These are phyloP conservation scores for Stemphylium beticola DNA, from an alignment of 2,329 filamentous ascomycete genomes.

Conservation along the genomic window DNA sequence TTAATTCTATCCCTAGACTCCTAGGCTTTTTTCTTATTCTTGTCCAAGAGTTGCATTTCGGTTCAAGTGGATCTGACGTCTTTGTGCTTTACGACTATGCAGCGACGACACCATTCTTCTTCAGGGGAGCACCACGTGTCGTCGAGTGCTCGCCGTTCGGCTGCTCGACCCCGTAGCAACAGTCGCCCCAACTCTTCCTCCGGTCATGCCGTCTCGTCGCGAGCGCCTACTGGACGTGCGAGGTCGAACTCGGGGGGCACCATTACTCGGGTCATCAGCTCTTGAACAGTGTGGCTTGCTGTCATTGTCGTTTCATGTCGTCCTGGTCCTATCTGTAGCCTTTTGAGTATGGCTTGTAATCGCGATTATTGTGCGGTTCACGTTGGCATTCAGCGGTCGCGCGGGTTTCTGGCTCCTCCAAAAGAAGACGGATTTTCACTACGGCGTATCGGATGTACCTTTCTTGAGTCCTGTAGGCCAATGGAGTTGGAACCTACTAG, in stretches of 20 bases:
- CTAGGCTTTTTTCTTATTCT: conserved; percentile 39
- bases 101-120: conserved; percentile 48
- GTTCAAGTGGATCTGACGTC: conserved; percentile 49
- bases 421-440: conserved; percentile 33
- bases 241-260: conserved; percentile 41
- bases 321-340: conserved; percentile 12
- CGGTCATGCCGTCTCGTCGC: conserved; percentile 32
- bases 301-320: conserved; percentile 6
- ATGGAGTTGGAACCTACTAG: conserved; percentile 8
- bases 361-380: conserved; percentile 20
- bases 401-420: conserved; percentile 20
- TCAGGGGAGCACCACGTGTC: conserved; percentile 44
- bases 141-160: conserved; percentile 41
- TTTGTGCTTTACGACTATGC: conserved; percentile 47
- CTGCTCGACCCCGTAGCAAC: conserved; percentile 49
- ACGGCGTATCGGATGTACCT: conserved; percentile 22
- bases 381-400: conserved; percentile 23
- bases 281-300: conserved; percentile 1
- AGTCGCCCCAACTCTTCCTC: conserved; percentile 48
- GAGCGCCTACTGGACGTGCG: conserved; percentile 34
- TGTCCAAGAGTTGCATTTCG: conserved; percentile 44
- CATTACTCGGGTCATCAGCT: conserved; percentile 33
- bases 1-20: conserved; percentile 50
- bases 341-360: conserved; percentile 20
- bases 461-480: background rate